Evolutionary conservation across 495 filamentous ascomycete genomes (phyloP), one percentile per base, ranked within the genome.

Genomic region (Cetradonia linearis): DNA sequence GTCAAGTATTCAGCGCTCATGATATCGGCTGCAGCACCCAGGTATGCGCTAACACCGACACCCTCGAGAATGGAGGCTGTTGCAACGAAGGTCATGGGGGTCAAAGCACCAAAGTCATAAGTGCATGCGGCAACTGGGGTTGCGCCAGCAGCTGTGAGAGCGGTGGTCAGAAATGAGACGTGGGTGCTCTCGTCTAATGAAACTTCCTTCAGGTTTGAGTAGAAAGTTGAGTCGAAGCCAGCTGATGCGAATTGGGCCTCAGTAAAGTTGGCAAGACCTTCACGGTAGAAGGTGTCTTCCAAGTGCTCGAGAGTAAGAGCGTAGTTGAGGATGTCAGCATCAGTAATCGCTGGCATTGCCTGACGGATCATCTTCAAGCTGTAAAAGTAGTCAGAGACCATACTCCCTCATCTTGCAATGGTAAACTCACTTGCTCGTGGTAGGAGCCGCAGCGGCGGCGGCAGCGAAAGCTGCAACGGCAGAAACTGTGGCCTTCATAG

Each of bases 11-110:
- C 66, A 23, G 76, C 74, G 59, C 74, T 73, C 63, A 76, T 70
- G 65, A 86, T 81, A 27, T 76, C 71, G 2, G 79, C 77, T 4
- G 82, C 83, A 2, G 82, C 82, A 27, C 83, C 83, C 30, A 85
- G 74, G 69, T 85, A 86, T 27, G 80, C 79, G 54, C 71, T 76
- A 37, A 80, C 77, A 42, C 79, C 78, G 53, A 83, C 76, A 63
- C 78, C 78, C 64, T 86, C 83, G 27, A 86, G 70, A 49, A 86
- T 67, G 36, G 67, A 74, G 31, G 77, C 77, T 5, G 78, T 74
- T 6, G 72, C 72, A 33, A 84, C 65, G 71, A 85, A 84, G 20
- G 62, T 65, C 8, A 65, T 59, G 55, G 67, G 53, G 40, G 73
- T 72, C 5, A 73, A 78, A 46, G 76, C 68, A n/a, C 76, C 77